Conservation (phyloP, 2,329 filamentous ascomycete species). For the Arthrobotrys sphaeroides region DNA sequence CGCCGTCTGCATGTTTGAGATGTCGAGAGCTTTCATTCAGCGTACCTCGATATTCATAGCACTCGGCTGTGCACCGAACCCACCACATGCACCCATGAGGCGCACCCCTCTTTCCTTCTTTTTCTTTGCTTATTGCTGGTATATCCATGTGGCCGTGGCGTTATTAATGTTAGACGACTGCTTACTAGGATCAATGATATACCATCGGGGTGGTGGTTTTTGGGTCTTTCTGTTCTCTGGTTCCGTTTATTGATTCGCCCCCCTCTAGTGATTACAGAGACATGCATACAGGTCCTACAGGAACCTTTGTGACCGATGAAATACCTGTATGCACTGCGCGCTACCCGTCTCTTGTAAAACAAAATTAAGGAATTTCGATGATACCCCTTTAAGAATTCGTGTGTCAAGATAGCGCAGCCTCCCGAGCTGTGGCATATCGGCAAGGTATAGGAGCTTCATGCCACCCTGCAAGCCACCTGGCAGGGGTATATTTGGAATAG, state of each 20-base stretch:
- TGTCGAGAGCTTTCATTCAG: not conserved
- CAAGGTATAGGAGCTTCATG: conserved; percentile 16
- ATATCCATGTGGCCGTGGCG: conserved; percentile 40
- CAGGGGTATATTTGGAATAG: conserved; percentile 42
- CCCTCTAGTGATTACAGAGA: not conserved
- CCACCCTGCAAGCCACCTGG: conserved; percentile 1
- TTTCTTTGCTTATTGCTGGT: conserved; percentile 23
- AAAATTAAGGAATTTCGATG: not conserved
- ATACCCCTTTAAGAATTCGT: conserved; percentile 7
- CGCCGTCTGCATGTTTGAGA: conserved; percentile 18
- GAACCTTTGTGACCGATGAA: not conserved
- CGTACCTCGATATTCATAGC: conserved; percentile 9
- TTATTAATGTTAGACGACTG: conserved; percentile 34
- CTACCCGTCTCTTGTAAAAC: too few species aligned
- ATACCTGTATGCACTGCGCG: not conserved
- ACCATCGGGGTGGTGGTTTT: not conserved
- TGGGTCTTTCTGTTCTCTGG: not conserved
- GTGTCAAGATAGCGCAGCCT: not conserved
- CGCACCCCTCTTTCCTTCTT: not conserved
- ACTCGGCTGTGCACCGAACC: conserved; percentile 9
- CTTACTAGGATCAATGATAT: not conserved
- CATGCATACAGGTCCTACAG: not conserved
- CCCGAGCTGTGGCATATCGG: conserved; percentile 15
- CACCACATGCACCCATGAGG: not conserved
- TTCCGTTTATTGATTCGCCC: not conserved